phyloP scores from a whole-genome alignment of 2,329 filamentous ascomycete species.

The Claviceps quebecensis region DNA sequence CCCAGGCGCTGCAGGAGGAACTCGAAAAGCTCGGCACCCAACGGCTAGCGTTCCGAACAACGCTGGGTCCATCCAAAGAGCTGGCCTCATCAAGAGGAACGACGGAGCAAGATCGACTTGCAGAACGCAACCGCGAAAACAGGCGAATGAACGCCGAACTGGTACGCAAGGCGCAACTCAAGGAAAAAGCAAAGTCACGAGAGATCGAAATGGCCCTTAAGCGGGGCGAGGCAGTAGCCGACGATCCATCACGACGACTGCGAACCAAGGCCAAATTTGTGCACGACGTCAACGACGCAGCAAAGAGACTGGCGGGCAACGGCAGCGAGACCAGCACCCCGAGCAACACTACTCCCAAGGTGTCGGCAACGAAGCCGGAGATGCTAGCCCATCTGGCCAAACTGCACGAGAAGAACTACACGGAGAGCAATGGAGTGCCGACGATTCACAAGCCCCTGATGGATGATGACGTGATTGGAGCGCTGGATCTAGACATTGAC shows the following conservation, averaged over 20 bases:
- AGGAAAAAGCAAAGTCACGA: slow-evolving; percentile 54
- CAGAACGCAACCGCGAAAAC: slow-evolving; percentile 72
- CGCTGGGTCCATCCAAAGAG: slow-evolving; percentile 40
- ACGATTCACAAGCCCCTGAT: slow-evolving; percentile 66
- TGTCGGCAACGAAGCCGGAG: slow-evolving; percentile 26
- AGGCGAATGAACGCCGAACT: slow-evolving; percentile 73
- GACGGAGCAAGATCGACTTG: slow-evolving; percentile 68
- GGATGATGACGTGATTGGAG: slow-evolving; percentile 86
- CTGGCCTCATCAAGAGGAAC: slow-evolving; percentile 32
- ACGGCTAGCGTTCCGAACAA: slow-evolving; percentile 61
- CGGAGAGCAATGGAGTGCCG: slow-evolving; percentile 45
- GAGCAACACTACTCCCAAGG: slow-evolving; percentile 37
- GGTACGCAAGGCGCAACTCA: slow-evolving; percentile 79
- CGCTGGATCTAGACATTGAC: slow-evolving; percentile 82
- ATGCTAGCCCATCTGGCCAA: slow-evolving; percentile 39
- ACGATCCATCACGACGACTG: slow-evolving; percentile 47
- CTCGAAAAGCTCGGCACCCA: slow-evolving; percentile 50
- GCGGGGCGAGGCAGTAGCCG: slow-evolving; percentile 46
- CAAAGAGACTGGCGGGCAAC: slow-evolving; percentile 31
- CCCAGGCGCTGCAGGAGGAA: slow-evolving; percentile 41
- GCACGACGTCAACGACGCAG: slow-evolving; percentile 43
- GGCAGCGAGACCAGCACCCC: slow-evolving; percentile 37
- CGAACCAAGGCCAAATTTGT: slow-evolving; percentile 55
- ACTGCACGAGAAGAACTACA: slow-evolving; percentile 36
- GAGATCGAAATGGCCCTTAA: slow-evolving; percentile 47